Percentiles rank a stretch among this genome's conserved stretches.
Conservation (phyloP, 176 grass and related monocot genomes). For the Ananas comosus region DNA sequence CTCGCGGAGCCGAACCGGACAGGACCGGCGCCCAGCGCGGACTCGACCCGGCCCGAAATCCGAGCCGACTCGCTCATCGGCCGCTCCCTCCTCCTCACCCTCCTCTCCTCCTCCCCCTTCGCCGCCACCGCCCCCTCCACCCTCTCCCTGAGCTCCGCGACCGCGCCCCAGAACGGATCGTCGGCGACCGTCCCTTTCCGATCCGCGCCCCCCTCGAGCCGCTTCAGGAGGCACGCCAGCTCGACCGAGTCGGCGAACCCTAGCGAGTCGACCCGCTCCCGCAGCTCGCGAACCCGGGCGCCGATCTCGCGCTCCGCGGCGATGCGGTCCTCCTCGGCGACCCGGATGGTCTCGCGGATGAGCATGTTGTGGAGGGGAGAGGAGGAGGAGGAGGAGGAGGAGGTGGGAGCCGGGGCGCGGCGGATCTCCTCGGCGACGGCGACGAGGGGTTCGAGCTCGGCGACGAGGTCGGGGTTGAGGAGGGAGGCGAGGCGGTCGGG, state of each 20-base stretch:
- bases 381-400: conserved; percentile 22
- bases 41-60: background rate
- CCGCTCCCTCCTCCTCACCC: conserved; percentile 29
- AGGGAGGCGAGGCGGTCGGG: conserved; percentile 1
- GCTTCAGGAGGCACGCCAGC: conserved; percentile 46
- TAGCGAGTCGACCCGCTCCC: conserved; percentile 51
- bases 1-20: conserved; percentile 47
- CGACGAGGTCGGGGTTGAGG: conserved; percentile 30
- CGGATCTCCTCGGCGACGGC: conserved; percentile 39
- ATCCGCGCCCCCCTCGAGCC: conserved; percentile 32
- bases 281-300: conserved; percentile 40
- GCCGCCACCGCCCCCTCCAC: conserved; percentile 35
- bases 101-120: conserved; percentile 35
- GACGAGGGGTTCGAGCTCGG: conserved; percentile 40
- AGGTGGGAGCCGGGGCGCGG: conserved; percentile 25
- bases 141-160: conserved; percentile 25
- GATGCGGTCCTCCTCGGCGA: conserved; percentile 55
- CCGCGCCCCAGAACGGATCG: conserved; percentile 32
- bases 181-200: conserved; percentile 62
- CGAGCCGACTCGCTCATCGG: conserved; percentile 40
- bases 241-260: conserved; percentile 56
- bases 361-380: conserved; percentile 30
- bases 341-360: conserved; percentile 35
- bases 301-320: conserved; percentile 35
- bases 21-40: conserved; percentile 5